These are phyloP conservation scores for Lipomyces lipofer DNA, from an alignment of 805 yeast genomes.

Conservation along the genomic window DNA sequence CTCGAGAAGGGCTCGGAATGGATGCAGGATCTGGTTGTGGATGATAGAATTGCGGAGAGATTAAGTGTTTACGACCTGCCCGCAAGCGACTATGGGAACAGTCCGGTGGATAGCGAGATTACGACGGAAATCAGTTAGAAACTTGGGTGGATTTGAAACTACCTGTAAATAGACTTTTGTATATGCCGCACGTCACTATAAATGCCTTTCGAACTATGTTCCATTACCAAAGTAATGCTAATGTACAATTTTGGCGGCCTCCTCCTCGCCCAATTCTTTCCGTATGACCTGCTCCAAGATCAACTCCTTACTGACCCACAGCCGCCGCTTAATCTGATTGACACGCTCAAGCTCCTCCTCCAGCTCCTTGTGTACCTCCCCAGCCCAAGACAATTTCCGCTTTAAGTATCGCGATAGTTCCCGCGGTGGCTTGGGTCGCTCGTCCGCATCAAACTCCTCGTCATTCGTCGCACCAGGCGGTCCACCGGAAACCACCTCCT, in stretches of 20 bases:
- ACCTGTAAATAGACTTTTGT: neutral
- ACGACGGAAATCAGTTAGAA: too few relatives aligned
- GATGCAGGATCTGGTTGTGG: conserved; percentile 73
- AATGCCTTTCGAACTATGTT: too few relatives aligned
- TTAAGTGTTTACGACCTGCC: conserved; percentile 42
- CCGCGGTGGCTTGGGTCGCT: conserved; percentile 11
- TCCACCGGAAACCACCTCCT: neutral
- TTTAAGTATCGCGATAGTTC: conserved; percentile 32
- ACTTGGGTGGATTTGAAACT: too few relatives aligned
- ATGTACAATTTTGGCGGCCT: conserved; percentile 25
- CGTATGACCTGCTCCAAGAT: conserved; percentile 37
- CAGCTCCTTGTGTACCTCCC: conserved; percentile 34
- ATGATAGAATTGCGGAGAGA: conserved; percentile 60
- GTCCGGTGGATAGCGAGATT: neutral
- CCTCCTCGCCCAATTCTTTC: conserved; percentile 33
- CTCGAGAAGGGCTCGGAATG: conserved; percentile 76
- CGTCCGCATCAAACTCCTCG: conserved; percentile 26
- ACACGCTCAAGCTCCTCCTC: conserved; percentile 32
- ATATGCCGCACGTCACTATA: too few relatives aligned
- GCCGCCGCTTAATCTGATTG: conserved; percentile 25
- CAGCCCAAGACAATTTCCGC: conserved; percentile 40
- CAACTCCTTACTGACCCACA: conserved; percentile 42
- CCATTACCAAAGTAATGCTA: too few relatives aligned
- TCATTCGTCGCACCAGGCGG: conserved; percentile 2
- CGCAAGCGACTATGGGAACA: conserved; percentile 1